phyloP scores from a whole-genome alignment of 768 basidiomycete genomes.

The Hypsizygus marmoreus region DNA sequence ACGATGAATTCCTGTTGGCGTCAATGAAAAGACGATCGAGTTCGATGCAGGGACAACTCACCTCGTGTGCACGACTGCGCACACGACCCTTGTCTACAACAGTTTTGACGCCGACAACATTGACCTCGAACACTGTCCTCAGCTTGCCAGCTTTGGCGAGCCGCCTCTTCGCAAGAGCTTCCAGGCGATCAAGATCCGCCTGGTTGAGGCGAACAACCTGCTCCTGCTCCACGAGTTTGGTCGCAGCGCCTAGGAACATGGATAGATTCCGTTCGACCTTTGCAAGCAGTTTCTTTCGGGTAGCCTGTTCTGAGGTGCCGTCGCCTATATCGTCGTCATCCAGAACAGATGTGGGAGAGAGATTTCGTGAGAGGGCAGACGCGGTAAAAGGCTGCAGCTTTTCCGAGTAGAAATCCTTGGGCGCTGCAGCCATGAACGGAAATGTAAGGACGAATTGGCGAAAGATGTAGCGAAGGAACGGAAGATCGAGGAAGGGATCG shows the following conservation, averaged over 20 bases:
- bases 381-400: slow-evolving; percentile 95
- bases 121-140: slow-evolving; percentile 79
- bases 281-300: slow-evolving; percentile 65
- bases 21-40: slow-evolving; percentile 11
- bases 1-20: slow-evolving; percentile 95
- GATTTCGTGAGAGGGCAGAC: slow-evolving; percentile 77
- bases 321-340: slow-evolving; percentile 53
- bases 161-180: slow-evolving; percentile 66
- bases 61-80: slow-evolving; percentile 86
- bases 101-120: slow-evolving; percentile 85
- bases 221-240: slow-evolving; percentile 82
- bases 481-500: slow-evolving; percentile 63
- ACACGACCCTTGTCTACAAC: slow-evolving; percentile 85
- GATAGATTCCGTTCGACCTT: slow-evolving; percentile 86
- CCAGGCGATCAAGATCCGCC: slow-evolving; percentile 77
- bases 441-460: slow-evolving; percentile 93
- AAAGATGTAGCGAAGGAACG: slow-evolving; percentile 88
- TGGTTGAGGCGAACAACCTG: slow-evolving; percentile 91
- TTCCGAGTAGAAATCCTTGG: slow-evolving; percentile 87
- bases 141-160: slow-evolving; percentile 47
- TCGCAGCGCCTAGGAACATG: slow-evolving; percentile 78
- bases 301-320: slow-evolving; percentile 48
- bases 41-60: slow-evolving; percentile 34
- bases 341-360: slow-evolving; percentile 60
- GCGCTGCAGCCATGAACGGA: slow-evolving; percentile 90